Evolutionary conservation across 2,329 filamentous ascomycete species (phyloP).

Genomic region (Aspergillus sp.): DNA sequence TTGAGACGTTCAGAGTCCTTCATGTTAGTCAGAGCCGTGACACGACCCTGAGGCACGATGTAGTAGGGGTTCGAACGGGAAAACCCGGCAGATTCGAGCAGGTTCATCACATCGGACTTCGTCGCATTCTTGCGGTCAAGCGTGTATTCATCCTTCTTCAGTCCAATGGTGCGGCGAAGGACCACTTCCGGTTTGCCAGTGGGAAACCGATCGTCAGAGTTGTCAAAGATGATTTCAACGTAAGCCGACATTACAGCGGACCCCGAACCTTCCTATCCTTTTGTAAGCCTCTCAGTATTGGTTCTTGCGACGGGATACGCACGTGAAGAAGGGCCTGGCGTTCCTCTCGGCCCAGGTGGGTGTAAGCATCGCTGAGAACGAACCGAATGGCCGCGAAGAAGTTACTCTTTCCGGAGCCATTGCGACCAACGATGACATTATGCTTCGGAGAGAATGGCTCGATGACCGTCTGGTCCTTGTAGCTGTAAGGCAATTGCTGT

Average conservation of each 20-base stretch:
- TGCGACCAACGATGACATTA: constrained; percentile 98
- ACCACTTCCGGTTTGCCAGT: constrained; percentile 89
- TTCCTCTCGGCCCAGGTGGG: constrained; percentile 92
- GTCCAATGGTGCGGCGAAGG: constrained; percentile 87
- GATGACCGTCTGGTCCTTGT: constrained; percentile 99
- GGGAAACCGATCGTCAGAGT: constrained; percentile 91
- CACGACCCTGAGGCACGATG: constrained; percentile 95
- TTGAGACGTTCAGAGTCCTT: constrained; percentile 90
- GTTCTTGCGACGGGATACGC: constrained; percentile 24
- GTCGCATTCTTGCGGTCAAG: constrained; percentile 96
- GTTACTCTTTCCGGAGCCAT: constrained; percentile 98
- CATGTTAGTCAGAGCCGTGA: constrained; percentile 97
- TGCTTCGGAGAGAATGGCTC: constrained; percentile 97
- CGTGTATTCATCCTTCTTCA: constrained; percentile 98
- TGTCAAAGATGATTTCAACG: constrained; percentile 98
- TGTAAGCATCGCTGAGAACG: constrained; percentile 96
- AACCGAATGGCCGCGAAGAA: constrained; percentile 99
- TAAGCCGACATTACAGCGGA: constrained; percentile 99
- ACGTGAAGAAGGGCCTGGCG: constrained; percentile 89
- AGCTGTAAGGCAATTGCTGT: constrained; percentile 57
- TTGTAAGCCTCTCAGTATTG: constrained; percentile 28
- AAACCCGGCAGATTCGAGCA: constrained; percentile 94
- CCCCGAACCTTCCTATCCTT: constrained; percentile 76
- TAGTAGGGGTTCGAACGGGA: constrained; percentile 98
- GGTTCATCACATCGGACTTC: constrained; percentile 89